Evolutionary conservation across 768 basidiomycete genomes (phyloP).

Genomic region (Chalciporus chontae): DNA sequence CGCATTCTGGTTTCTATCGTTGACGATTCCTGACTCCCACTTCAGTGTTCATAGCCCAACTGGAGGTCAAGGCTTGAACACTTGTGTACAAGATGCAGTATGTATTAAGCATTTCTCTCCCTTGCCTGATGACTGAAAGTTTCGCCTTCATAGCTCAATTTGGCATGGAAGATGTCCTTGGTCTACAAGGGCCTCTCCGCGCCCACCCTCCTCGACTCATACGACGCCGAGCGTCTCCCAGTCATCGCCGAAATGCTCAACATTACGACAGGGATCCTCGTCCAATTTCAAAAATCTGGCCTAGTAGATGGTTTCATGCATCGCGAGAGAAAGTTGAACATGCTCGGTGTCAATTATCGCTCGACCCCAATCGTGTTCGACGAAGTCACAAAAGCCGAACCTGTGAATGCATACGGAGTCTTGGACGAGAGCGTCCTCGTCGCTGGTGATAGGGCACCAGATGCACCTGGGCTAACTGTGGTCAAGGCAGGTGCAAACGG

Average conservation of each 20-base stretch:
- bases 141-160: conserved; percentile 32
- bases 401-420: conserved; percentile 10
- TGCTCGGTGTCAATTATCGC: conserved; percentile 36
- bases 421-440: conserved; percentile 26
- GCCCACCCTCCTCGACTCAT: conserved; percentile 36
- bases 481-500: conserved; percentile 3
- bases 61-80: conserved; percentile 34
- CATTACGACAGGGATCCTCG: conserved; percentile 30
- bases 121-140: neutral
- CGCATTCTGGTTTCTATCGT: neutral
- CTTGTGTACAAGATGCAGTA: conserved; percentile 38
- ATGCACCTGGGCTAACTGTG: conserved; percentile 34
- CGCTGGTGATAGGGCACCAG: conserved; percentile 46
- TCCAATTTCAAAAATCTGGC: neutral
- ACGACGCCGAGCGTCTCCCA: conserved; percentile 42
- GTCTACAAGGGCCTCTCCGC: conserved; percentile 37
- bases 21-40: no score
- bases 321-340: conserved; percentile 11
- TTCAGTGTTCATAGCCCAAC: conserved; percentile 24
- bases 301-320: neutral
- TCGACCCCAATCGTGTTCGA: conserved; percentile 35
- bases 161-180: conserved; percentile 44
- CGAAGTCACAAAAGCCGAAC: conserved; percentile 25
- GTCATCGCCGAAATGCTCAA: conserved; percentile 45
- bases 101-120: conserved; percentile 11